A percentile compares a stretch with the other conserved stretches of the same genome.
Evolutionary conservation across 441 rosid genomes (phyloP).

Genomic region (Aquilaria agallochum): DNA sequence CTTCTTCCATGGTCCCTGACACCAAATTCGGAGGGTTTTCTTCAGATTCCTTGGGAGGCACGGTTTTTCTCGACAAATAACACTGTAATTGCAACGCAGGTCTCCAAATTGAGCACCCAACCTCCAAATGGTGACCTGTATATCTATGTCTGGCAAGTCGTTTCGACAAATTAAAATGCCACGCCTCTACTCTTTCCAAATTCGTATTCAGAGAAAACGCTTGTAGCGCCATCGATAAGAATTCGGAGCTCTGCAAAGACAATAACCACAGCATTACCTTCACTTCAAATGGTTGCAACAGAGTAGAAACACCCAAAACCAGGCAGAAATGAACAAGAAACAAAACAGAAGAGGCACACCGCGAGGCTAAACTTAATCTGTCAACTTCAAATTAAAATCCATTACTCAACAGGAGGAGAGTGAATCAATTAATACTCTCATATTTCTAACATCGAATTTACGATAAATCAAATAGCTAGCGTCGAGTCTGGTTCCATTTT

Average conservation of each 20-base stretch:
- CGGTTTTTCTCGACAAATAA: constrained; percentile 32
- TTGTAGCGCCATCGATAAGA: constrained; percentile 46
- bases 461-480: too few relatives aligned
- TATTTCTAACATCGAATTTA: too few relatives aligned
- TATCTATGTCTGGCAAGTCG: constrained; percentile 20
- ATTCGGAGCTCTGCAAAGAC: constrained; percentile 13
- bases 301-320: neutral
- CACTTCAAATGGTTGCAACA: neutral
- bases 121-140: constrained; percentile 17
- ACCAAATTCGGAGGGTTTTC: constrained; percentile 22
- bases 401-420: too few relatives aligned
- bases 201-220: constrained; percentile 35
- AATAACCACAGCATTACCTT: neutral
- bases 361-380: too few relatives aligned
- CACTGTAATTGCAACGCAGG: constrained; percentile 27
- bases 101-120: constrained; percentile 14
- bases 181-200: constrained; percentile 25
- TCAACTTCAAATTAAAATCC: too few relatives aligned
- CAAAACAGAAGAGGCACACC: too few relatives aligned
- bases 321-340: too few relatives aligned
- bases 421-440: too few relatives aligned
- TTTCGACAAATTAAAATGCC: constrained; percentile 30
- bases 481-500: too few relatives aligned
- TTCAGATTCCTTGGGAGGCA: constrained; percentile 33
- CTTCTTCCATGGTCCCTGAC: constrained; percentile 20